Evolutionary conservation across 2,329 filamentous ascomycete genomes (phyloP).

Genomic region (Metarhizium rileyi): DNA sequence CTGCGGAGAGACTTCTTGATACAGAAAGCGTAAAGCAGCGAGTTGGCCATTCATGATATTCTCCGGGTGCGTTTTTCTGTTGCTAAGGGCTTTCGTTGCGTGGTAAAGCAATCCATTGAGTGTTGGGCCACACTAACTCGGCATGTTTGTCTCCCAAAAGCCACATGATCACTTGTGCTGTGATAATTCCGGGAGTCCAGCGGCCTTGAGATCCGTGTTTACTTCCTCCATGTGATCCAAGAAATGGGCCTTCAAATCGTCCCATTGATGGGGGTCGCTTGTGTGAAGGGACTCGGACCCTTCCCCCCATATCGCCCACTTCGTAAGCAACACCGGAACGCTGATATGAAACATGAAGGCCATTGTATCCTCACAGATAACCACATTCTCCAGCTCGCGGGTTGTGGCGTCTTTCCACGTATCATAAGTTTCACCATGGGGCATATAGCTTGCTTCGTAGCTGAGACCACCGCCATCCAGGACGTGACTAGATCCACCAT

Average conservation of each 20-base stretch:
- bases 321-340: constrained; percentile 15
- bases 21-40: too few species aligned
- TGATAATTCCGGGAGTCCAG: constrained; percentile 7
- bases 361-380: constrained; percentile 18
- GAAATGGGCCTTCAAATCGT: constrained; percentile 16
- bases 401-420: constrained; percentile 18
- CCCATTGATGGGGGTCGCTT: constrained; percentile 13
- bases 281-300: constrained; percentile 12
- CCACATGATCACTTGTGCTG: background rate
- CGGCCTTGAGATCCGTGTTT: constrained; percentile 13
- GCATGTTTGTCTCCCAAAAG: background rate
- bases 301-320: constrained; percentile 15
- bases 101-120: too few species aligned
- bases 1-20: too few species aligned
- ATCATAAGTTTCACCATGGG: constrained; percentile 24
- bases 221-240: constrained; percentile 18
- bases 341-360: constrained; percentile 37
- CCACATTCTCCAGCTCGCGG: constrained; percentile 16
- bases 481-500: constrained; percentile 19
- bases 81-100: too few species aligned
- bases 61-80: too few species aligned
- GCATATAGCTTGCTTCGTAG: constrained; percentile 25
- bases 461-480: constrained; percentile 21
- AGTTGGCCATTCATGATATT: too few species aligned
- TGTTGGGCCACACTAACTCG: background rate